These are phyloP conservation scores for Passalora sequoiae DNA, from an alignment of 2,329 filamentous ascomycete species.

Conservation along the genomic window DNA sequence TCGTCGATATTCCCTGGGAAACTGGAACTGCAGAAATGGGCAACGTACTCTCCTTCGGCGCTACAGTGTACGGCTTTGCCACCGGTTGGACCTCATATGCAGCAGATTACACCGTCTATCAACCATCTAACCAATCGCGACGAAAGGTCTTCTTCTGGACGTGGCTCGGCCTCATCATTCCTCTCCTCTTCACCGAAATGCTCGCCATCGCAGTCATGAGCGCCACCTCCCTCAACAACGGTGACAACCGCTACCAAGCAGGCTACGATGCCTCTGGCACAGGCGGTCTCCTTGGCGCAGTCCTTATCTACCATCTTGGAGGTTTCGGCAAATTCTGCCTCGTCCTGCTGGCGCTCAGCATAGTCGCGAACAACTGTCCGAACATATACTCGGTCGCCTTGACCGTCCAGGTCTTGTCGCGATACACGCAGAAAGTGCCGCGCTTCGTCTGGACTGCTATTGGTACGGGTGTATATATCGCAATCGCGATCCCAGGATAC, in stretches of 20 bases:
- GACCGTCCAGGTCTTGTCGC: constrained; percentile 60
- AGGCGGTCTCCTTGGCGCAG: constrained; percentile 62
- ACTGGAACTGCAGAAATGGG: constrained; percentile 56
- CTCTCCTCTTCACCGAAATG: constrained; percentile 68
- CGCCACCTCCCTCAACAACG: constrained; percentile 53
- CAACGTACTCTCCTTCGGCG: constrained; percentile 59
- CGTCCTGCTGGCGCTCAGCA: constrained; percentile 40
- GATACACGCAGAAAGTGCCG: constrained; percentile 56
- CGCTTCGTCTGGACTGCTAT: constrained; percentile 63
- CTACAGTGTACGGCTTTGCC: constrained; percentile 62
- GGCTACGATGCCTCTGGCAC: constrained; percentile 56
- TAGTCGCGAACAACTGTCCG: constrained; percentile 44
- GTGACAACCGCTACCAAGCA: constrained; percentile 50
- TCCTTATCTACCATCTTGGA: constrained; percentile 59
- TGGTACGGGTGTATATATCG: constrained; percentile 60
- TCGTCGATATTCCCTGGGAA: constrained; percentile 57
- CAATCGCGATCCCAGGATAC: constrained; percentile 66
- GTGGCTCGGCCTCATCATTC: constrained; percentile 63
- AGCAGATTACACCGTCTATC: constrained; percentile 76
- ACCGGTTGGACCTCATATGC: constrained; percentile 71
- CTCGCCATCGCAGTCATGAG: constrained; percentile 66
- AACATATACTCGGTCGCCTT: constrained; percentile 61
- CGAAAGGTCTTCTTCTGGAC: constrained; percentile 64
- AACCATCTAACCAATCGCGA: constrained; percentile 57
- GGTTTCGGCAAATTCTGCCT: constrained; percentile 67